Percentiles rank a stretch among this genome's conserved stretches.
Conservation (phyloP, 106 monocot genomes). For the Platanthera zijinensis region DNA sequence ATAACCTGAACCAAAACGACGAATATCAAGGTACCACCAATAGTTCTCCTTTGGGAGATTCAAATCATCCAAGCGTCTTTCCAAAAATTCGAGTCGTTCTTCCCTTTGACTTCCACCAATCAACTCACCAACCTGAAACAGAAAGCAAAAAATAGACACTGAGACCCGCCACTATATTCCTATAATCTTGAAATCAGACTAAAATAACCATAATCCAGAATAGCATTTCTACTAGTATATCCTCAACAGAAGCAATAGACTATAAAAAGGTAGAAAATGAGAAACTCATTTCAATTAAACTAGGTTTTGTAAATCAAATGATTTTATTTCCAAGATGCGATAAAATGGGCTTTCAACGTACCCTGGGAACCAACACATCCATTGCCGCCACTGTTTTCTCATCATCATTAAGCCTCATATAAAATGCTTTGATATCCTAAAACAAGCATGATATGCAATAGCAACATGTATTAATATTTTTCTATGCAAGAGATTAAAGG, state of each 20-base stretch:
- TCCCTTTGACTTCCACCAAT: constrained; percentile 99
- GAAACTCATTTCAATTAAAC: neutral
- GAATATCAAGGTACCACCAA: constrained; percentile 98
- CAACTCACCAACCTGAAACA: constrained; percentile 80
- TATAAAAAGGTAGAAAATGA: neutral
- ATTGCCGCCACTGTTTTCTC: constrained; percentile 95
- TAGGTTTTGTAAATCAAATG: neutral
- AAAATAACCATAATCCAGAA: neutral
- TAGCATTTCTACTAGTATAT: neutral
- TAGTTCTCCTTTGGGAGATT: constrained; percentile 77
- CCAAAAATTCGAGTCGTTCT: constrained; percentile 86
- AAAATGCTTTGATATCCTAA: constrained; percentile 96
- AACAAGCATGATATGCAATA: neutral
- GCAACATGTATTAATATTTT: neutral
- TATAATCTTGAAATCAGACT: neutral
- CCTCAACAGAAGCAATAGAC: neutral
- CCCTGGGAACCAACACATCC: constrained; percentile 91
- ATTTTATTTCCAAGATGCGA: neutral
- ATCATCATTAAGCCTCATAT: constrained; percentile 97
- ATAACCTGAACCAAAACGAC: constrained; percentile 92
- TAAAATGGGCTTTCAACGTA: constrained; percentile 4
- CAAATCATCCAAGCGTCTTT: constrained; percentile 72
- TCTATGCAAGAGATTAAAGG: neutral
- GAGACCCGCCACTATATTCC: neutral
- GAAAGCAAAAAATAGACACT: neutral